Conservation (phyloP, 2,329 filamentous ascomycete species). For the Fusarium paranaense region DNA sequence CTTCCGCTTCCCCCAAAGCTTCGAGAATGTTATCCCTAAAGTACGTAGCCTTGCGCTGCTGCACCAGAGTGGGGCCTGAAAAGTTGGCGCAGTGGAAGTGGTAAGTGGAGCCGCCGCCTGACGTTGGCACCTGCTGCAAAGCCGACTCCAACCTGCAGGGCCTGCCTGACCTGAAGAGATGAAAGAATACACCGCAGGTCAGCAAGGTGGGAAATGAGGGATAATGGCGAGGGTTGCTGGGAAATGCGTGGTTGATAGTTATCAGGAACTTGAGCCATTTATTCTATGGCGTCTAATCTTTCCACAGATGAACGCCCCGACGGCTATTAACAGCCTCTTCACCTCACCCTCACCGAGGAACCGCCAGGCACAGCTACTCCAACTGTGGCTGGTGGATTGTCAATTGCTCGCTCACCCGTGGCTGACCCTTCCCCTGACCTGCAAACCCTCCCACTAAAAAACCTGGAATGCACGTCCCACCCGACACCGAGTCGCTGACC, state of each 20-base stretch:
- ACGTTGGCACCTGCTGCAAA: slow-evolving; percentile 16
- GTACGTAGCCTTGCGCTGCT: slow-evolving; percentile 14
- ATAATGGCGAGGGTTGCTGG: not conserved
- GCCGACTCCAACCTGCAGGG: slow-evolving; percentile 17
- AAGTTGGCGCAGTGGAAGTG: slow-evolving; percentile 8
- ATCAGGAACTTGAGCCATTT: not conserved
- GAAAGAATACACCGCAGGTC: slow-evolving; percentile 1
- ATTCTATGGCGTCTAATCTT: not conserved
- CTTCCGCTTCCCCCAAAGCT: slow-evolving; percentile 8
- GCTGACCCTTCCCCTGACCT: slow-evolving; percentile 7
- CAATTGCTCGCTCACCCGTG: slow-evolving; percentile 1
- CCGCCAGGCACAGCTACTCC: slow-evolving; percentile 8
- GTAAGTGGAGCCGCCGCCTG: slow-evolving; percentile 13
- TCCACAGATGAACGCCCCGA: not conserved
- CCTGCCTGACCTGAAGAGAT: not conserved
- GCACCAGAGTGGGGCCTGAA: slow-evolving; percentile 1
- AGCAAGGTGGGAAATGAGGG: not conserved
- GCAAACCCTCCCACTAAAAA: slow-evolving; percentile 15
- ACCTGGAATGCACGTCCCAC: slow-evolving; percentile 16
- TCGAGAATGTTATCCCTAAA: not conserved
- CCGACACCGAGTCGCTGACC: not conserved
- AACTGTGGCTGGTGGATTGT: slow-evolving; percentile 22
- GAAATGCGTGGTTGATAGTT: not conserved
- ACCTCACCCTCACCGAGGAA: not conserved
- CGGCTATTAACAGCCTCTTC: not conserved